Base-by-base conservation (phyloP, 768 basidiomycete species). In the Fomitopsis serialis region DNA sequence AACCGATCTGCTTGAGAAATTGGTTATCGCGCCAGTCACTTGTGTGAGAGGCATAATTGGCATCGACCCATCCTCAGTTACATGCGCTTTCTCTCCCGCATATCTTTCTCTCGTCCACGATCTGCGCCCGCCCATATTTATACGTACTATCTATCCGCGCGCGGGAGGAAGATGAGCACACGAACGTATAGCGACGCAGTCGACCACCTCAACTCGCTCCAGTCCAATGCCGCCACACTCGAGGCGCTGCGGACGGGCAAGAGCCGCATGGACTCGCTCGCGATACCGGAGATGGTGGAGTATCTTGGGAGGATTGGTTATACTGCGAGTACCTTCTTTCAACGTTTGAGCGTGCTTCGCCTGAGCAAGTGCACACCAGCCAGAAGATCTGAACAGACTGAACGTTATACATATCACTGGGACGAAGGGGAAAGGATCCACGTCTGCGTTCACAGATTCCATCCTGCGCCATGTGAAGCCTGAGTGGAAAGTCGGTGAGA, bases 361-460 rank as follows among this genome's bases (percentile, higher is more conserved):
- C 29, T 32, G 29, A 32, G 13, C 27, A 35, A 40, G 53, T 27
- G 15, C 9, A 36, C 54, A 42, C 43, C 61, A 97, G 94, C 79
- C 89, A 40, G 75, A 81, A 53, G 86, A 95, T 58, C 78, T 99
- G 42, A 94, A 98, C 66, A 71, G 72, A 22, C 75, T 99, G 50
- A 96, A 98, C 68, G 92, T 96, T 53, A 81, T 98, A 45, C 96
- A 99, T 73, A 84, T 99, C 59, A 95, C 96, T 9, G 96, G 96
- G 3, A 98, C 97, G 3, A 99, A 99, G 71, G 96, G 96, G 32
- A 99, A 99, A 68, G 96, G 96, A 7, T 98, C 96, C 2, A 94
- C 97, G 1, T 92, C 90, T 58, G 96, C 97, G 8, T 98, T 98
- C 63, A 80, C 82, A 3, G 88, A 93, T 61, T 90, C 89, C 10